Conservation (phyloP, 371 early-diverging fungal genomes). For the Blakeslea trispora region DNA sequence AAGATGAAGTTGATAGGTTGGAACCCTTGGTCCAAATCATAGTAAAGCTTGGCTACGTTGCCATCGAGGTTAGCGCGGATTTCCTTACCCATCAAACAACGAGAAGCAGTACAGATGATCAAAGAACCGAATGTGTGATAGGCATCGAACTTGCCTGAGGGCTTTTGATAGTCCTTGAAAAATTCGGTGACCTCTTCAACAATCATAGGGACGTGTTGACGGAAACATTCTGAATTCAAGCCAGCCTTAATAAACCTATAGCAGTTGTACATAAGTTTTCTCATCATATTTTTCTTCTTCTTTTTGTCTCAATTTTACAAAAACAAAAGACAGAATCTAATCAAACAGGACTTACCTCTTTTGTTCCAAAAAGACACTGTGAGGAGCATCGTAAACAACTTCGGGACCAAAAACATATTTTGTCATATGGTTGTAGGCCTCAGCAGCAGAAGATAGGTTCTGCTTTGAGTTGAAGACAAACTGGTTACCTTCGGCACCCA, state of each 20-base stretch:
- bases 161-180: slow-evolving; percentile 50
- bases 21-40: slow-evolving; percentile 94
- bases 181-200: slow-evolving; percentile 81
- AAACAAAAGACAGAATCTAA: too few relatives aligned
- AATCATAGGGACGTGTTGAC: slow-evolving; percentile 87
- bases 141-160: slow-evolving; percentile 61
- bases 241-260: slow-evolving; percentile 90
- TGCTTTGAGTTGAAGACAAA: slow-evolving; percentile 94
- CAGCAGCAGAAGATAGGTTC: slow-evolving; percentile 89
- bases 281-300: too few relatives aligned
- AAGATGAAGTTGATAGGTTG: slow-evolving; percentile 90
- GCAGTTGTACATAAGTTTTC: too few relatives aligned
- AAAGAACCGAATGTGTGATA: slow-evolving; percentile 86
- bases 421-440: slow-evolving; percentile 92
- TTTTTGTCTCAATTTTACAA: too few relatives aligned
- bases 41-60: slow-evolving; percentile 80
- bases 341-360: slow-evolving; percentile 87
- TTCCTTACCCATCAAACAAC: slow-evolving; percentile 93
- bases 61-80: slow-evolving; percentile 84
- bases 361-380: slow-evolving; percentile 94
- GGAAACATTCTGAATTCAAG: slow-evolving; percentile 84
- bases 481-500: slow-evolving; percentile 94
- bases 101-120: slow-evolving; percentile 94
- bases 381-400: slow-evolving; percentile 96
- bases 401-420: slow-evolving; percentile 94